These are phyloP conservation scores for Suillus ampliporus DNA, from an alignment of 768 basidiomycete species.

Conservation along the genomic window DNA sequence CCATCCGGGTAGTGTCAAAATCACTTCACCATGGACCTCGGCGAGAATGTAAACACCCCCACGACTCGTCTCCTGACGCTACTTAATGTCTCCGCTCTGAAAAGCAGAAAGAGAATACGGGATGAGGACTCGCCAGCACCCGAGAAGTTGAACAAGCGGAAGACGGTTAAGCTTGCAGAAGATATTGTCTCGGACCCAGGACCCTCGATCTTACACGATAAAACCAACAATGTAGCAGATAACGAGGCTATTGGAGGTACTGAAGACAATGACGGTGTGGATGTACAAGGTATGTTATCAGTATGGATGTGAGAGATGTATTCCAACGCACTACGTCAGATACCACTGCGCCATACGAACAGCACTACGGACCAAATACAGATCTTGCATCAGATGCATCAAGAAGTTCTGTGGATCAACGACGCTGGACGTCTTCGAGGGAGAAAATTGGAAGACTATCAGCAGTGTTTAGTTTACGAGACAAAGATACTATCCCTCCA, in stretches of 20 bases:
- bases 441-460: conserved; percentile 58
- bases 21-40: neutral
- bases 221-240: conserved; percentile 17
- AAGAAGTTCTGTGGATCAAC: conserved; percentile 57
- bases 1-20: neutral
- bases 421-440: conserved; percentile 60
- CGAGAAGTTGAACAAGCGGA: conserved; percentile 75
- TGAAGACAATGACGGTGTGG: conserved; percentile 37
- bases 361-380: conserved; percentile 73
- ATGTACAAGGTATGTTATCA: conserved; percentile 20
- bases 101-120: conserved; percentile 61
- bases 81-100: conserved; percentile 87
- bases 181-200: conserved; percentile 15
- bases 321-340: conserved; percentile 13
- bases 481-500: conserved; percentile 44
- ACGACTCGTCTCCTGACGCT: conserved; percentile 86
- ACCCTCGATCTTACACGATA: conserved; percentile 14
- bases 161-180: conserved; percentile 44
- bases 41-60: conserved; percentile 51
- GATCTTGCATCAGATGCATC: conserved; percentile 53
- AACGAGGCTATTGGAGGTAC: conserved; percentile 39
- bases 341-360: conserved; percentile 61
- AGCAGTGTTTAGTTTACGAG: conserved; percentile 51
- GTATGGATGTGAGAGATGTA: too few species aligned
- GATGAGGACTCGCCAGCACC: conserved; percentile 44